Base-by-base conservation (phyloP, 179 eudicot species). In the Patellifolia procumbens region DNA sequence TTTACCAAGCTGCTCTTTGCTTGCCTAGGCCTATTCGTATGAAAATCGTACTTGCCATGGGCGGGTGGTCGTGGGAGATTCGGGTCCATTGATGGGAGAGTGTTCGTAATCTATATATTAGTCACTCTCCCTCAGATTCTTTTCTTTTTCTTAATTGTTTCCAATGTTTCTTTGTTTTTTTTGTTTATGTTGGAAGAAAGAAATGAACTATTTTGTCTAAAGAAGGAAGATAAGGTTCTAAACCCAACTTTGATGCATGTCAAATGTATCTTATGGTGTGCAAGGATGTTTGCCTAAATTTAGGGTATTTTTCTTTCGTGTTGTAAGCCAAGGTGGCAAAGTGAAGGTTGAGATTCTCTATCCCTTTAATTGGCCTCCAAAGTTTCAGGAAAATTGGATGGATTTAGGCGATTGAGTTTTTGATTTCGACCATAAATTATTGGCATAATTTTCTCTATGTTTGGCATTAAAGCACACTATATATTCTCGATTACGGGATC, bases 61-160 rank as follows among this genome's bases (percentile, higher is more conserved):
- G 70, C 83, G 0, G 83, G 83, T 2, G 83, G 83, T 51, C 80
- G 51, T 10, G 80, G 83, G 48, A 81, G 80, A 39, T 64, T 72
- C 34, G 77, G 13, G 45, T 75, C 83, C 83, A 80, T 80, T 74
- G 39, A 42, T 0, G 37, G 32, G 58, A 68, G 45, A 39, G 60
- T 26, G 61, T 24, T 22, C 61, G 16, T 26, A 19, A 39, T 26
- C 24, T 37, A 55, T 42, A 66, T 32, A 13, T 42, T 5, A 39
- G 74, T 31, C 52, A 51, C 69, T 26, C 73, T 70, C 74, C 73
- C 75, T 59, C 15, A 8, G 26, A 24, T 19, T 59, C 8, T 11
- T 9, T n/a, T 56, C 52, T 34, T 12, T 20, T 20, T 11, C 20
- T 37, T 42, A 20, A 49, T 77, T 59, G 17, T 49, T 26, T 52